phyloP scores from a whole-genome alignment of 768 basidiomycete species.

The Scleroderma bovista region DNA sequence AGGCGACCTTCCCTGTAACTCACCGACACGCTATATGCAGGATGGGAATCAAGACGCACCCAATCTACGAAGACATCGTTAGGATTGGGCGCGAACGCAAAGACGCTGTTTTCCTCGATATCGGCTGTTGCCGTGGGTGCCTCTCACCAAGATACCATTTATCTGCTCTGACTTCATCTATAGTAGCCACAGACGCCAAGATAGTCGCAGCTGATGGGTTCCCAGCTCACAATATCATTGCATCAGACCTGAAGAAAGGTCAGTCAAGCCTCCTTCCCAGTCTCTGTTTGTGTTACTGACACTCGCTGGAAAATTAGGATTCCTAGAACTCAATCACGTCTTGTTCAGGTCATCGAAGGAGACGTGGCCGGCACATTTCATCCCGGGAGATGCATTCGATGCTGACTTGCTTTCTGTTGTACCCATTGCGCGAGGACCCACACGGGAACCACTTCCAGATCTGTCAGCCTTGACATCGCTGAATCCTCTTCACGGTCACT shows the following conservation, averaged over 20 bases:
- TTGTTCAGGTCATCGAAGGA: conserved; percentile 49
- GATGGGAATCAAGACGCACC: neutral
- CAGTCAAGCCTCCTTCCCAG: neutral
- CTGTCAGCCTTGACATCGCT: conserved; percentile 34
- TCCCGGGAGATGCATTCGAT: conserved; percentile 50
- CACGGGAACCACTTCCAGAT: conserved; percentile 15
- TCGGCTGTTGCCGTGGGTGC: conserved; percentile 36
- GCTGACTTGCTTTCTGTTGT: conserved; percentile 33
- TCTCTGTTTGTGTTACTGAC: neutral
- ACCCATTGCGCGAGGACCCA: conserved; percentile 19
- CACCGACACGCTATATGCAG: neutral
- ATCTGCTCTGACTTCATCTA: neutral
- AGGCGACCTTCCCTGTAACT: too few species aligned
- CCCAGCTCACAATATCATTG: conserved; percentile 29
- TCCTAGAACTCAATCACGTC: conserved; percentile 54
- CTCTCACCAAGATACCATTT: neutral
- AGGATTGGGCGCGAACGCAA: conserved; percentile 26
- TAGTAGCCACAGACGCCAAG: conserved; percentile 23
- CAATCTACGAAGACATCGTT: neutral
- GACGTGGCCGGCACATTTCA: conserved; percentile 46
- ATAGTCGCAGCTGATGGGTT: conserved; percentile 35
- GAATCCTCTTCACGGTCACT: conserved; percentile 38
- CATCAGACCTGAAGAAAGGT: conserved; percentile 33
- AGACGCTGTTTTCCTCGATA: conserved; percentile 35
- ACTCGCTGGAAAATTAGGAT: conserved; percentile 30